Evolutionary conservation across 306 rosid species (phyloP), one percentile per base, ranked within the genome.

Genomic region (Quercus bicolor): DNA sequence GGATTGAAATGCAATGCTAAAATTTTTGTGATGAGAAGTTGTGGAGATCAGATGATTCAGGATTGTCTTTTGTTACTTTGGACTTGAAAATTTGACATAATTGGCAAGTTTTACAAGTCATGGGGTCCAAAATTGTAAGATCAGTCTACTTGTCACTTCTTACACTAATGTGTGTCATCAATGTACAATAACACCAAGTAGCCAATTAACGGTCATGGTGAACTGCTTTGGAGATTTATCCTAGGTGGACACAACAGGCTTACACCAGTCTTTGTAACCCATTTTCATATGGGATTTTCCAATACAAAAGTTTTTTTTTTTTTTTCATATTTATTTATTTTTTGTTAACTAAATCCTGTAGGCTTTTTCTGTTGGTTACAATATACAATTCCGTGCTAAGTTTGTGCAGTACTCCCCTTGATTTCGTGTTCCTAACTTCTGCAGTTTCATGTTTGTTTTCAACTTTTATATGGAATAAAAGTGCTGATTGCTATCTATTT

Each of bases 401-500:
- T 23, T 60, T 29, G 45, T 61, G 29, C 34, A 24, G 37, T 26
- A 26, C 13, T 23, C 26, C 33, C 34, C 66, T 65, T 6, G 10
- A 31, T 33, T 66, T 31, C 1, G 14, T 29, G 24, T 66, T 34
- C 26, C 33, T 66, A 18, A n/a, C 23, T 34, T 18, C 51, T 33
- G 51, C 26, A 33, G 28, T 66, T 64, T 66, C 52, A 16, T 21
- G 21, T 31, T 14, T 10, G 70, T 15, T 70, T 53, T 37, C 56
- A 72, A 20, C 12, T 73, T n/a, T 59, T 43, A 7, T 77, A 16
- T 48, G 29, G 23, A 20, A 71, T 16, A 7, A 28, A 40, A 64
- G 74, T 60, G 37, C 77, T 81, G 61, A 77, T 74, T 80, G 21
- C 72, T 70, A 31, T 61, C 40, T 68, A 40, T 40, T 76, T 70